A percentile compares a stretch with the other conserved stretches of the same genome.
phyloP scores from a whole-genome alignment of 2,329 filamentous ascomycete species.

The Fusarium sublunatum region DNA sequence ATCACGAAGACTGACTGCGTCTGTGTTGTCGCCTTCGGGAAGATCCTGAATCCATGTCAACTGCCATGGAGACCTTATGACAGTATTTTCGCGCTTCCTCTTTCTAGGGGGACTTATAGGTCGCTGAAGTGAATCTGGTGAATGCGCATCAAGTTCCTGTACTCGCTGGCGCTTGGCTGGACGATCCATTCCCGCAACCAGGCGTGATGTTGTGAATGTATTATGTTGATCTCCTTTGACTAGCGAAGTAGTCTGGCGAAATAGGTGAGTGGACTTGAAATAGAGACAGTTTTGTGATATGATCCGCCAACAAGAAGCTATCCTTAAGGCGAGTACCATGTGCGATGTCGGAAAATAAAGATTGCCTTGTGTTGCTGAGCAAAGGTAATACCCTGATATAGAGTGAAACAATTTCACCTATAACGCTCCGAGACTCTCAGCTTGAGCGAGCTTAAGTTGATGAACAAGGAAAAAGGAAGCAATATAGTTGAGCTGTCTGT shows the following conservation, averaged over 20 bases:
- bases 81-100: conserved; percentile 37
- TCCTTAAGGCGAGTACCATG: conserved; percentile 3
- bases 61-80: conserved; percentile 73
- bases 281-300: neutral
- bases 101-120: conserved; percentile 62
- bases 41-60: conserved; percentile 77
- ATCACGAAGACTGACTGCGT: conserved; percentile 72
- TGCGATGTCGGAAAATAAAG: conserved; percentile 33
- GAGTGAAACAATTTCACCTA: neutral
- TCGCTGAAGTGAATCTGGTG: conserved; percentile 48
- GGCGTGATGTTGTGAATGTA: neutral
- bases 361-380: conserved; percentile 9
- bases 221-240: neutral
- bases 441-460: neutral
- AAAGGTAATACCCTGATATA: neutral
- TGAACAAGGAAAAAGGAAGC: neutral
- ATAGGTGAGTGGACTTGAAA: neutral
- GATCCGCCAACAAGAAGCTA: neutral
- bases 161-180: conserved; percentile 49
- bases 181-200: conserved; percentile 44
- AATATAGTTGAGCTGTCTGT: neutral
- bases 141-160: conserved; percentile 24
- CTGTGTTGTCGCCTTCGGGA: conserved; percentile 68
- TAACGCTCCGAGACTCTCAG: neutral
- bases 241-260: neutral